phyloP scores from a whole-genome alignment of 106 monocot species.

The Chionographis japonica region DNA sequence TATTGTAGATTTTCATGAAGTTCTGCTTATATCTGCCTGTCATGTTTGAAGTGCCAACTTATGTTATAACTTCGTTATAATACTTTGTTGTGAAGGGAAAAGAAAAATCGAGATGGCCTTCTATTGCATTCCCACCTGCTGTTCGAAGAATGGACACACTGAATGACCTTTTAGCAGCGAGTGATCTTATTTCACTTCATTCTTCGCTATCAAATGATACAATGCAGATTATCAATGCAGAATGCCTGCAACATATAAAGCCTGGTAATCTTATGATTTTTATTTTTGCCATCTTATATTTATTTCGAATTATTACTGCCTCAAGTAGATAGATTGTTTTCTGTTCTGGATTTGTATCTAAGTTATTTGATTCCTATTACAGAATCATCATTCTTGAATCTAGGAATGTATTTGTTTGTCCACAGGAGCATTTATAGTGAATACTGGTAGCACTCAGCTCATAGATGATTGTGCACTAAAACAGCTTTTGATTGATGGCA shows the following conservation, averaged over 20 bases:
- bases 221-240: slow-evolving; percentile 77
- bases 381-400: too few relatives aligned
- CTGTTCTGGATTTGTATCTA: too few relatives aligned
- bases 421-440: slow-evolving; percentile 75
- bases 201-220: slow-evolving; percentile 77
- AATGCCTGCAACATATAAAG: slow-evolving; percentile 86
- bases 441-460: slow-evolving; percentile 71
- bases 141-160: slow-evolving; percentile 97
- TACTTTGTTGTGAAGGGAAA: slow-evolving; percentile 37
- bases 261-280: slow-evolving; percentile 49
- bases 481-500: slow-evolving; percentile 86
- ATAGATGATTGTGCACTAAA: slow-evolving; percentile 91
- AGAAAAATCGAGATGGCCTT: slow-evolving; percentile 44
- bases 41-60: too few relatives aligned
- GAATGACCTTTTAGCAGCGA: slow-evolving; percentile 92
- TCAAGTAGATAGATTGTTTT: too few relatives aligned
- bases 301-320: too few relatives aligned
- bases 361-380: too few relatives aligned
- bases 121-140: slow-evolving; percentile 77
- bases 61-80: too few relatives aligned
- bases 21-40: too few relatives aligned
- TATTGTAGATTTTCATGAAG: too few relatives aligned
- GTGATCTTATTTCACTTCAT: slow-evolving; percentile 96
- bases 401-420: background rate
- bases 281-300: background rate